Evolutionary conservation across 495 filamentous ascomycete genomes (phyloP).

Genomic region (Penicillium paradoxum): DNA sequence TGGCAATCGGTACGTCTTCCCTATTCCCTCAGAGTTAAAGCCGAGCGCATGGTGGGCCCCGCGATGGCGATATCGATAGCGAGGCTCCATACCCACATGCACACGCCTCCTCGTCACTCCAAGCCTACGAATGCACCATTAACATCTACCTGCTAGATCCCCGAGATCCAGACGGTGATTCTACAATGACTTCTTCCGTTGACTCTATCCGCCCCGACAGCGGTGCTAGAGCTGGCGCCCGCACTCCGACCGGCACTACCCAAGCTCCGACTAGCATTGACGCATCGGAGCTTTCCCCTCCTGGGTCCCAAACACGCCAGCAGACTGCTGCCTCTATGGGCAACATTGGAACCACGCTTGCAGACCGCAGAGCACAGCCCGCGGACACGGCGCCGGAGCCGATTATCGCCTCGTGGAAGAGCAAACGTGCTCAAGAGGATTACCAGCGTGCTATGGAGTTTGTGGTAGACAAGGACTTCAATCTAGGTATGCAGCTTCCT

Average conservation of each 20-base stretch:
- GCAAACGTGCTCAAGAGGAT: constrained; percentile 57
- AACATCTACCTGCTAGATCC: constrained; percentile 12
- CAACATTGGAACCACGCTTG: neutral
- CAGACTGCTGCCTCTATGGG: constrained; percentile 6
- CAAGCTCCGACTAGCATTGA: constrained; percentile 14
- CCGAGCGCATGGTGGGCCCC: neutral
- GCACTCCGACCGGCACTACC: constrained; percentile 31
- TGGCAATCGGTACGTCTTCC: constrained; percentile 23
- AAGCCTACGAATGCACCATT: neutral
- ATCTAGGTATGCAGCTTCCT: constrained; percentile 30
- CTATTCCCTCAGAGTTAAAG: neutral
- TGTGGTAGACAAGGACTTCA: constrained; percentile 47
- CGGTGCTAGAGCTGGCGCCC: constrained; percentile 27
- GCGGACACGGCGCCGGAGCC: constrained; percentile 23
- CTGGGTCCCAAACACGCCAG: constrained; percentile 45
- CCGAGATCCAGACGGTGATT: constrained; percentile 52
- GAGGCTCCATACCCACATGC: constrained; percentile 3
- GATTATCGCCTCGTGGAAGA: constrained; percentile 53
- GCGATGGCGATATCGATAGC: constrained; percentile 7
- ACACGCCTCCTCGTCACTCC: neutral
- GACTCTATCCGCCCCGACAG: constrained; percentile 36
- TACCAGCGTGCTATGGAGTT: constrained; percentile 46
- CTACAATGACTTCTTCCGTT: constrained; percentile 52
- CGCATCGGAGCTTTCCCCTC: constrained; percentile 48
- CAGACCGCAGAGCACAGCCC: neutral